Evolutionary conservation across 192 early-diverging fungal genomes (phyloP).

Genomic region (Gonapodya prolifera): DNA sequence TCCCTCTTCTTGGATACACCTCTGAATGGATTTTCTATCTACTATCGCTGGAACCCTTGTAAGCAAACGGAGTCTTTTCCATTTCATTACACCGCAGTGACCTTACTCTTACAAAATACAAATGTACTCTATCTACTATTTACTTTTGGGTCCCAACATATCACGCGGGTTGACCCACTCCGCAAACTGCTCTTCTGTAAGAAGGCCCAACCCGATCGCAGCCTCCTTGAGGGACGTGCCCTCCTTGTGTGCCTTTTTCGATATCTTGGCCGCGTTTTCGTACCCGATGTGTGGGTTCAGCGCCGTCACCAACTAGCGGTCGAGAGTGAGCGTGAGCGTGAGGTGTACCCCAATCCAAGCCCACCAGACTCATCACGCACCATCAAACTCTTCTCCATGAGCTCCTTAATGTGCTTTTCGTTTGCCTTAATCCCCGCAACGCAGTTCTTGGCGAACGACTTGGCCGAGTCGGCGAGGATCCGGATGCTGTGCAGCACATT

Average conservation of each 20-base stretch:
- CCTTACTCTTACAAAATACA: too few relatives aligned
- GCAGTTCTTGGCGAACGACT: constrained; percentile 94
- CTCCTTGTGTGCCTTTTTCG: constrained; percentile 97
- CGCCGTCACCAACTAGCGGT: constrained; percentile 95
- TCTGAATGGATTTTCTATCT: too few relatives aligned
- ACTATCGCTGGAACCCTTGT: too few relatives aligned
- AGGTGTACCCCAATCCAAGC: too few relatives aligned
- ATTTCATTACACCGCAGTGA: too few relatives aligned
- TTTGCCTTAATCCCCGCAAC: constrained; percentile 89
- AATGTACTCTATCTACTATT: too few relatives aligned
- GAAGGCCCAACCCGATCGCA: constrained; percentile 71
- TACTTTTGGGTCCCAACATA: constrained; percentile 54
- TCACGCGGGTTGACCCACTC: constrained; percentile 89
- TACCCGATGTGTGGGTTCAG: constrained; percentile 92
- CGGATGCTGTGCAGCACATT: constrained; percentile 92
- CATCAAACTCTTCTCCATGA: constrained; percentile 37
- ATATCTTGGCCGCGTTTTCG: constrained; percentile 68
- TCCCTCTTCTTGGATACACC: too few relatives aligned
- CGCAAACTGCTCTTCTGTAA: constrained; percentile 87
- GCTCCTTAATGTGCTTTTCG: constrained; percentile 29
- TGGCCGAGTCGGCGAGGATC: constrained; percentile 23
- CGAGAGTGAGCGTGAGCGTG: neutral
- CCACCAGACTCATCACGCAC: constrained; percentile 75
- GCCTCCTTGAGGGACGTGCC: constrained; percentile 79
- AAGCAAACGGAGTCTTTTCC: too few relatives aligned